Evolutionary conservation across 2,329 filamentous ascomycete species (phyloP).

Genomic region (Penicillium psychrosexuale): DNA sequence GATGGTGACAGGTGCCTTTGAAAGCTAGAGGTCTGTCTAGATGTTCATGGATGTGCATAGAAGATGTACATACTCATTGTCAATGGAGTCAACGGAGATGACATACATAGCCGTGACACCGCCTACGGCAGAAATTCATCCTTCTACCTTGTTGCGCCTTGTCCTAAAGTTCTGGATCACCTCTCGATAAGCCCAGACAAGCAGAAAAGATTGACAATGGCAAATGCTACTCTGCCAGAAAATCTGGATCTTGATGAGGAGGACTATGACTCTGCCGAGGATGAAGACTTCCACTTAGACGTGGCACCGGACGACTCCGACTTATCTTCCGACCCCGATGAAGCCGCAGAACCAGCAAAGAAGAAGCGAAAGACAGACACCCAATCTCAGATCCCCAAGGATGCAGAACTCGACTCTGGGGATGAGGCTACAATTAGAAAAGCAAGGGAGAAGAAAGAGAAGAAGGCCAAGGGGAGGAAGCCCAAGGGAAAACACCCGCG

Average conservation of each 20-base stretch:
- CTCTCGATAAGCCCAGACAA: background rate
- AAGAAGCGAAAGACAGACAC: conserved; percentile 38
- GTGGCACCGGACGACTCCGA: conserved; percentile 35
- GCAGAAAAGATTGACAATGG: conserved; percentile 13
- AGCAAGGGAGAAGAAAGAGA: conserved; percentile 41
- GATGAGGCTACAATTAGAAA: conserved; percentile 56
- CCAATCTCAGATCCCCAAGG: conserved; percentile 24
- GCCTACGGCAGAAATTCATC: conserved; percentile 26
- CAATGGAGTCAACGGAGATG: background rate
- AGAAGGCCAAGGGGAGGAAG: conserved; percentile 38
- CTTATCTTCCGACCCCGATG: conserved; percentile 34
- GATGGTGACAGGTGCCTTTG: background rate
- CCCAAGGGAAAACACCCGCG: conserved; percentile 25
- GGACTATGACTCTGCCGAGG: conserved; percentile 37
- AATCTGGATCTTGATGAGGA: conserved; percentile 33
- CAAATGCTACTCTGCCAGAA: conserved; percentile 6
- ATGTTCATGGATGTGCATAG: too few species aligned
- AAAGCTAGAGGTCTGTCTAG: background rate
- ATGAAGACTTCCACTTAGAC: conserved; percentile 40
- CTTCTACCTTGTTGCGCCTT: background rate
- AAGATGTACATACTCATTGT: too few species aligned
- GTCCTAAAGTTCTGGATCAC: background rate
- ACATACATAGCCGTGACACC: conserved; percentile 3
- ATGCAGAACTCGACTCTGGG: conserved; percentile 51
- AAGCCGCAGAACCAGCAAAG: conserved; percentile 32